A percentile compares a stretch with the other conserved stretches of the same genome.
phyloP scores from a whole-genome alignment of 306 rosid genomes.

The Arachis stenosperma region DNA sequence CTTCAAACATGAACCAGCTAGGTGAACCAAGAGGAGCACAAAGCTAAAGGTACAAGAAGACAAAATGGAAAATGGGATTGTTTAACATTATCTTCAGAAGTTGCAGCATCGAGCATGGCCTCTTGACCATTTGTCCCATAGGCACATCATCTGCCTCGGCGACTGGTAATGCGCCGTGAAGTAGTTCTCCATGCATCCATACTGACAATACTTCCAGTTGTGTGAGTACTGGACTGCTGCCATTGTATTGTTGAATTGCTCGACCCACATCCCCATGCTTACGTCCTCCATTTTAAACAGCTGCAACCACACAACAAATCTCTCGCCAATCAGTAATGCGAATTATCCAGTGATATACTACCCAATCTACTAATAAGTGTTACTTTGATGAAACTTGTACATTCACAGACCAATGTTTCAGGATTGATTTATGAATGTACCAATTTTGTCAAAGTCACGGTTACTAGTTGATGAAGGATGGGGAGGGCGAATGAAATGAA shows the following conservation, averaged over 20 bases:
- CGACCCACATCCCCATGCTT: constrained; percentile 99
- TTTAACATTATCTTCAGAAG: constrained; percentile 60
- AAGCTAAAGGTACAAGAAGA: background rate
- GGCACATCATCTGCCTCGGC: constrained; percentile 94
- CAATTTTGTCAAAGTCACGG: too few species aligned
- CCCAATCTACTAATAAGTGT: too few species aligned
- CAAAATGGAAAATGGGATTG: constrained; percentile 10
- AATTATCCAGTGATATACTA: background rate
- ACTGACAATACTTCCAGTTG: constrained; percentile 98
- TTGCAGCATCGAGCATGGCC: constrained; percentile 89
- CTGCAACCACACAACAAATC: constrained; percentile 49
- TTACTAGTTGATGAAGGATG: background rate
- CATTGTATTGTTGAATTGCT: constrained; percentile 62
- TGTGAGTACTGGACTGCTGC: constrained; percentile 76
- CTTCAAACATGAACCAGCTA: constrained; percentile 25
- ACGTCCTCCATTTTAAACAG: constrained; percentile 99
- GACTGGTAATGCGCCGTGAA: constrained; percentile 98
- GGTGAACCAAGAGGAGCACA: constrained; percentile 23
- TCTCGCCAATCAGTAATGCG: constrained; percentile 28
- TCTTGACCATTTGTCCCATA: constrained; percentile 84
- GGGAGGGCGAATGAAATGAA: background rate
- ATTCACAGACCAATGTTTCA: too few species aligned
- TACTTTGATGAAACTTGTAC: too few species aligned
- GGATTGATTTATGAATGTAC: too few species aligned
- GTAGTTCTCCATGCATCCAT: constrained; percentile 88